A percentile compares a stretch with the other conserved stretches of the same genome.
phyloP scores from a whole-genome alignment of 176 grass and related monocot genomes.

The Hordeum vulgare region MorexV3_pseudomolecules_assembly NC_058519.1:146411305-146411804 shows the following conservation, averaged over 20 bases:
- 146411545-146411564: slow-evolving; percentile 87
- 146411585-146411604: slow-evolving; percentile 93
- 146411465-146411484: slow-evolving; percentile 98
- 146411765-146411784: slow-evolving; percentile 11
- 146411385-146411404: slow-evolving; percentile 99
- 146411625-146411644: slow-evolving; percentile 94
- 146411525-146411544: slow-evolving; percentile 96
- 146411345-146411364: slow-evolving; percentile 94
- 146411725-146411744: slow-evolving; percentile 97
- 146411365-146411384: slow-evolving; percentile 98
- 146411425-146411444: slow-evolving; percentile 97
- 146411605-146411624: slow-evolving; percentile 94
- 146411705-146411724: slow-evolving; percentile 97
- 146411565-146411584: slow-evolving; percentile 98
- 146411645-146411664: slow-evolving; percentile 95
- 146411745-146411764: slow-evolving; percentile 55
- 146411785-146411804: slow-evolving; percentile 4
- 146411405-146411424: slow-evolving; percentile 93
- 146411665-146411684: slow-evolving; percentile 77
- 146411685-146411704: slow-evolving; percentile 98
- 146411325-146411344: slow-evolving; percentile 99
- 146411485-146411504: slow-evolving; percentile 91
- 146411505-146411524: slow-evolving; percentile 96
- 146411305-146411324: slow-evolving; percentile 98
- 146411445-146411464: slow-evolving; percentile 96